Evolutionary conservation across 441 rosid genomes (phyloP), one percentile per base, ranked within the genome.

Genomic region (California macrophylla): DNA sequence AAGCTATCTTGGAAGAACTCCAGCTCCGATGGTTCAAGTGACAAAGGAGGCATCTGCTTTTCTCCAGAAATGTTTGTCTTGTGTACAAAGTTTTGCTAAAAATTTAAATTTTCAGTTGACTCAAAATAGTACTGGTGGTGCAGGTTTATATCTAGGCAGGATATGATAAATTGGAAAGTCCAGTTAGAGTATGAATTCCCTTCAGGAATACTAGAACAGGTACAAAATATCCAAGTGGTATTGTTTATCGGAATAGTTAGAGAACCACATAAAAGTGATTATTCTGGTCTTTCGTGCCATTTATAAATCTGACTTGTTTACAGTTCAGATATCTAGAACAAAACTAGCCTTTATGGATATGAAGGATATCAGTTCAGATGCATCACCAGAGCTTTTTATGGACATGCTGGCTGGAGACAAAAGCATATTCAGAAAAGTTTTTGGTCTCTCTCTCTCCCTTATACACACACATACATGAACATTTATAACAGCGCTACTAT

Each of bases 251-350:
- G 34, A 42, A 67, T 26, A 36, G n/a, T 68, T 29, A 3, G 1
- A 8, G 63, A 63, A 67, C 32, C 26, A 8, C 61, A 29, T 50
- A 12, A 30, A 56, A 71, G 66, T 69, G 66, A 77, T 74, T 42
- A 62, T 71, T 76, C 60, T 4, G 66, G 73, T 71, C 69, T 72
- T 81, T 82, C 73, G 10, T 77, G 29, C 79, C 80, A 74, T 70
- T 86, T 83, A 82, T 83, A 85, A 61, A 81, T 82, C 90, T 93
- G 88, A 88, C 91, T 92, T 85, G 77, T 87, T 78, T 83, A 76
- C 96, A 91, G 97, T 91, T 89, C 96, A 93, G 98, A 87, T 93
- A 84, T 91, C 91, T 80, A 89, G 85, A 84, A 86, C 75, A 77
- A 85, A 82, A 77, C 84, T 80, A 66, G 88, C 82, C 54, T 93